Evolutionary conservation across 169 alveolate genomes (phyloP).

Genomic region (Eimeria brunetti): DNA sequence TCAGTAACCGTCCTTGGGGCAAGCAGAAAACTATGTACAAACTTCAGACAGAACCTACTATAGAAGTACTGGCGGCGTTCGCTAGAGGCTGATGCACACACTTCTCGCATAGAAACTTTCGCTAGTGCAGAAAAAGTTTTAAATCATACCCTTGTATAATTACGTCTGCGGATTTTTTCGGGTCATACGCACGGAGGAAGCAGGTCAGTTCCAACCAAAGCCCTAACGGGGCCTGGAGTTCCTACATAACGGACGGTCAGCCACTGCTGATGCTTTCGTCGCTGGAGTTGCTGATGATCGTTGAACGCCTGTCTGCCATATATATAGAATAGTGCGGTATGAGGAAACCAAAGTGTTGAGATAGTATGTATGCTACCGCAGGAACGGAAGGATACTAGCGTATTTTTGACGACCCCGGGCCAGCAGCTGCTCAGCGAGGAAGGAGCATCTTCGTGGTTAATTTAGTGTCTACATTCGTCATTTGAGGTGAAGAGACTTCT

Average conservation of each 20-base stretch:
- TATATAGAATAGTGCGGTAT: neutral
- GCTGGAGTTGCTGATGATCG: constrained; percentile 2
- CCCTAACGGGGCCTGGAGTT: constrained; percentile 30
- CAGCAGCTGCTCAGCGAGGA: constrained; percentile 7
- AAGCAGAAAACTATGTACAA: neutral
- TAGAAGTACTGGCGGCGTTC: neutral
- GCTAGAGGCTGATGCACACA: neutral
- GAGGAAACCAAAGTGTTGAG: neutral
- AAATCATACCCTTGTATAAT: neutral
- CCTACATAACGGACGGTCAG: constrained; percentile 4
- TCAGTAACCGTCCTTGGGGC: neutral
- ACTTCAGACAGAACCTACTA: neutral
- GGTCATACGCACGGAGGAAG: neutral
- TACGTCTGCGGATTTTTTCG: too few relatives aligned
- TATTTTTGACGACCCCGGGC: neutral
- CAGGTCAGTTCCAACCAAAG: neutral
- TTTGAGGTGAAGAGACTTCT: neutral
- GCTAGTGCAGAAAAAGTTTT: neutral
- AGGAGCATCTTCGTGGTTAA: neutral
- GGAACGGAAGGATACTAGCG: neutral
- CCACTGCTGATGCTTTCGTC: constrained; percentile 1
- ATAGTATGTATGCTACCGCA: neutral
- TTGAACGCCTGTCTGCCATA: neutral
- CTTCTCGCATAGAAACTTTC: neutral
- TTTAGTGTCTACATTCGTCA: neutral